Base-by-base conservation (phyloP, 208 protist species). In the Naegleria gruberi region DNA sequence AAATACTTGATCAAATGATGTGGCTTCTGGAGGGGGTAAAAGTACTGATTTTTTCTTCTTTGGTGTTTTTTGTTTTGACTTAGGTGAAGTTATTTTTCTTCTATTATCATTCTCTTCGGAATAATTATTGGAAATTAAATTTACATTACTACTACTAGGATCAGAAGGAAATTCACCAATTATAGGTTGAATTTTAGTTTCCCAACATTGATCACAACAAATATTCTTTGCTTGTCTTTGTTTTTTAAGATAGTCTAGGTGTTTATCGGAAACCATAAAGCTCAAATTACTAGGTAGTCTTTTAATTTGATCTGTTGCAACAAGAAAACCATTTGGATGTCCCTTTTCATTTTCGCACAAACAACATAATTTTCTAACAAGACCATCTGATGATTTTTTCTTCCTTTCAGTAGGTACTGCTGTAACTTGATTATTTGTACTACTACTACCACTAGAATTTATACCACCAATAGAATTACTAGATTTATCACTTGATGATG, bases 151-250 rank as follows among this genome's bases (percentile, higher is more conserved):
- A 23, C 51, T 65, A 19, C 51, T 65, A 65, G 51, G 15, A 19
- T 65, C 30, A n/a, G n/a, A n/a, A n/a, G n/a, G n/a, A n/a, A n/a
- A n/a, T n/a, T n/a, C n/a, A 1, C 51, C 51, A 65, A 65, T 19
- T 30, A 77, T 0, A 37, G 65, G 65, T 77, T 77, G 30, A n/a
- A 77, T 77, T 77, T 77, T 77, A 37, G 30, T 77, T 77, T 77
- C 65, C 65, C 65, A 77, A 77, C 65, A 77, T 8, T 77, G 17
- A 77, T 77, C 30, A n/a, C 65, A 77, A 77, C 65, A 37, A 77
- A 77, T 77, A n/a, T 77, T 77, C 65, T 77, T 77, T 2, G 65
- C 65, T 77, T 77, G 65, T 77, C 65, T 77, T 77, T 77, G 65
- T n/a, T 77, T 77, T 37, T 37, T 30, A 7, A 77, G n/a, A n/a